Evolutionary conservation across 345 rosid genomes (phyloP), one percentile per base, ranked within the genome.

Genomic region (Eucalyptus regnans): DNA sequence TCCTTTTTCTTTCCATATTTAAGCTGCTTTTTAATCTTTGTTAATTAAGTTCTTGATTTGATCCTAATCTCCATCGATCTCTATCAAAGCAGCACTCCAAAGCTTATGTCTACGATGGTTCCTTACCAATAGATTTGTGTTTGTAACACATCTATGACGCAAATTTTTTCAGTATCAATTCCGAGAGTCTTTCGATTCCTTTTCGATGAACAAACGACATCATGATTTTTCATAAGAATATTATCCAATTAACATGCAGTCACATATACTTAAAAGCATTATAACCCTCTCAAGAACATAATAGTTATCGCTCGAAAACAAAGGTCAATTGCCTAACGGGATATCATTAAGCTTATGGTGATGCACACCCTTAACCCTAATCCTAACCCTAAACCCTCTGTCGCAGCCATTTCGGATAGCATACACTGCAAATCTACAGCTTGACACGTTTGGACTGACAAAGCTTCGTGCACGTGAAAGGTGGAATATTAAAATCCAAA

Each of bases 151-250:
- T 15, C 41, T 7, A 15, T 64, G 9, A n/a, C 0, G 22, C 41
- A 64, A 7, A 2, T 7, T 14, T 64, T 64, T 64, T 64, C 37
- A 64, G 9, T 5, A 64, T 64, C 3, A 15, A 64, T 64, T 14
- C 0, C 1, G 6, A 64, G 4, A 64, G 2, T n/a, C 0, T 8
- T 64, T 15, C 6, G 2, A 64, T 14, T n/a, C 20, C 2, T 7
- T 15, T 64, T 64, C 6, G 0, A 64, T 64, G 37, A 2, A n/a
- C 4, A n/a, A 14, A 64, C 0, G 0, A 64, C 7, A 64, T 15
- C 0, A 2, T 64, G 41, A n/a, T n/a, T n/a, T n/a, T 64, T 64
- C 10, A n/a, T n/a, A 15, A n/a, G 7, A 64, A 64, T n/a, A n/a
- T 14, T 64, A 64, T n/a, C 1, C 10, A 23, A 41, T 41, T 11